These are phyloP conservation scores for Schizosaccharomyces osmophilus DNA, from an alignment of 805 yeast genomes.

Conservation along the genomic window DNA sequence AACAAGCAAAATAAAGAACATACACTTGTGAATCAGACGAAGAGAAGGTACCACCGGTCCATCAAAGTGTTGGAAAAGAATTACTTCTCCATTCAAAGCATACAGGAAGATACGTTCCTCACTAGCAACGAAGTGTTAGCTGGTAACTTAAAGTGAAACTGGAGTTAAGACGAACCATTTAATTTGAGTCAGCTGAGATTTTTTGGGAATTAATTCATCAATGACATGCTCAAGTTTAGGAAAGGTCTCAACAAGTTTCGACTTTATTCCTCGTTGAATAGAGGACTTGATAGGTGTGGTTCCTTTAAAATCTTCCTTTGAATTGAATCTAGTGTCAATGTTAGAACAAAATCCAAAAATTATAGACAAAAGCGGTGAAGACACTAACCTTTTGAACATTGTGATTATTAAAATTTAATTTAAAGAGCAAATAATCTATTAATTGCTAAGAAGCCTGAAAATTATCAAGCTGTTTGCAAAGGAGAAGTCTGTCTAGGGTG, in stretches of 20 bases:
- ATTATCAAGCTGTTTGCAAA: not conserved
- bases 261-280: slow-evolving; percentile 68
- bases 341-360: not conserved
- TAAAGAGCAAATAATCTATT: too few relatives aligned
- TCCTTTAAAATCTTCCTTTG: slow-evolving; percentile 69
- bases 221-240: slow-evolving; percentile 51
- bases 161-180: slow-evolving; percentile 26
- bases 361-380: not conserved
- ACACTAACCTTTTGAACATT: not conserved
- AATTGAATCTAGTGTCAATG: not conserved
- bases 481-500: too few relatives aligned
- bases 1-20: not conserved
- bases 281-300: slow-evolving; percentile 82
- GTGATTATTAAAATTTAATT: not conserved
- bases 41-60: slow-evolving; percentile 54
- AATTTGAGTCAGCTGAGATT: slow-evolving; percentile 50
- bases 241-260: slow-evolving; percentile 48
- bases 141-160: not conserved
- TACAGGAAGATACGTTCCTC: slow-evolving; percentile 61
- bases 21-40: slow-evolving; percentile 43
- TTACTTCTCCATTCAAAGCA: slow-evolving; percentile 49
- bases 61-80: slow-evolving; percentile 60
- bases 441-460: too few relatives aligned
- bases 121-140: slow-evolving; percentile 6
- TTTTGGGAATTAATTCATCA: slow-evolving; percentile 70